Base-by-base conservation (phyloP, 257 asterid genomes). In the Solanum pennellii region DNA sequence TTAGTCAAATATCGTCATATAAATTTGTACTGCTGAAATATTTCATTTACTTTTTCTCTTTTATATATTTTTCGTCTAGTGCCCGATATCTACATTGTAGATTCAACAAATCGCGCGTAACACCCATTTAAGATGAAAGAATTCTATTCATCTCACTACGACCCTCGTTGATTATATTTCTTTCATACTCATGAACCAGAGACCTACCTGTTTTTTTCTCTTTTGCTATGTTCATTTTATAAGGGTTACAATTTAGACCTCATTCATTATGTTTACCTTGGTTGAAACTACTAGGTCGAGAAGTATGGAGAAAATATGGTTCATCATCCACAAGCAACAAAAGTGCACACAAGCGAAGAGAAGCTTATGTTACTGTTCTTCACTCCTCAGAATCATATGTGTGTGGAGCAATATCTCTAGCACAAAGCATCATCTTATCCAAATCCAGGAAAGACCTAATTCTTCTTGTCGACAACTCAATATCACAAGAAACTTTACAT, bases 381-480 rank as follows among this genome's bases (percentile, higher is more conserved):
- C 94, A 90, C 82, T 90, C 94, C 29, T 88, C 94, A 75, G 94
- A 92, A 83, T 87, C 88, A 21, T 92, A 92, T 79, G 92, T 92
- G 3, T 92, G 92, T 76, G 91, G 94, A 42, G 92, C 92, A 86
- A 90, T 90, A 85, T 88, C 89, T 82, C 25, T 91, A 65, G 94
- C 92, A 7, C 92, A 92, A 74, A 92, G 92, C 84, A 89, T 92
- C 82, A 75, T 87, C 62, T 75, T 83, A 62, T 90, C 88, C 44
- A 88, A 89, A 84, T 65, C 91, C 21, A 88, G 91, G 18, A 92
- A 88, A 88, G 94, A 92, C 85, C 92, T 90, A 2, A 71, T 92
- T 86, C 84, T 92, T 47, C 91, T 92, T 23, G 89, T 88, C 3
- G 94, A 92, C 73, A 87, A 89, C 62, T 62, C 87, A 10, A 71